A percentile compares a stretch with the other conserved stretches of the same genome.
Conservation (phyloP, 495 filamentous ascomycete genomes). For the Penicillium coprophilum region DNA sequence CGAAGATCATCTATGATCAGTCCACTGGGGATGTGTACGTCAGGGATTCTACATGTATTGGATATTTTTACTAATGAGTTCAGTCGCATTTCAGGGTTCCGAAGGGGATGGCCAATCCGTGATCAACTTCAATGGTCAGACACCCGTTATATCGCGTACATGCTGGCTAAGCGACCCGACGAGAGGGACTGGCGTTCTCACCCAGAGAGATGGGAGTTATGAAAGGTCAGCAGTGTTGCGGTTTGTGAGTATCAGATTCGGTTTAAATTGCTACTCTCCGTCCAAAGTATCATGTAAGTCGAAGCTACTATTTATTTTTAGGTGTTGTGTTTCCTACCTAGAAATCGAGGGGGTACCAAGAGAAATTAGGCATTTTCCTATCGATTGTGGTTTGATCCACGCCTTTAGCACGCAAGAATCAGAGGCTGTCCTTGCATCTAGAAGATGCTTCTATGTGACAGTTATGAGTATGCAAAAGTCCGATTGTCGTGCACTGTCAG, state of each 20-base stretch:
- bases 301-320: background rate
- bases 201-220: conserved; percentile 14
- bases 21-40: conserved; percentile 19
- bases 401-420: no score
- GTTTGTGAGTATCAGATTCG: background rate
- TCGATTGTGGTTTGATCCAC: no score
- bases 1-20: conserved; percentile 24
- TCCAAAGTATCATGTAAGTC: background rate
- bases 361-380: no score
- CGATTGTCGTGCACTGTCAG: no score
- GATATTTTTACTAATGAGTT: conserved; percentile 15
- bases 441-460: no score
- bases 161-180: conserved; percentile 15
- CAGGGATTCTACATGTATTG: conserved; percentile 2
- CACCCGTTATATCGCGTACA: conserved; percentile 11
- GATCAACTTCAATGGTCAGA: conserved; percentile 19
- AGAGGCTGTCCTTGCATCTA: no score
- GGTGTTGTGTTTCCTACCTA: background rate
- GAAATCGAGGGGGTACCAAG: no score
- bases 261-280: background rate
- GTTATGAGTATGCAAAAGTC: no score
- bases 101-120: conserved; percentile 18
- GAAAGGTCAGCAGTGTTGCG: background rate
- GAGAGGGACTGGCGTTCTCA: conserved; percentile 11
- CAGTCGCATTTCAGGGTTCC: conserved; percentile 23